Evolutionary conservation across 805 yeast genomes (phyloP), one percentile per base, ranked within the genome.

Genomic region (Nakazawaea molendinolei): DNA sequence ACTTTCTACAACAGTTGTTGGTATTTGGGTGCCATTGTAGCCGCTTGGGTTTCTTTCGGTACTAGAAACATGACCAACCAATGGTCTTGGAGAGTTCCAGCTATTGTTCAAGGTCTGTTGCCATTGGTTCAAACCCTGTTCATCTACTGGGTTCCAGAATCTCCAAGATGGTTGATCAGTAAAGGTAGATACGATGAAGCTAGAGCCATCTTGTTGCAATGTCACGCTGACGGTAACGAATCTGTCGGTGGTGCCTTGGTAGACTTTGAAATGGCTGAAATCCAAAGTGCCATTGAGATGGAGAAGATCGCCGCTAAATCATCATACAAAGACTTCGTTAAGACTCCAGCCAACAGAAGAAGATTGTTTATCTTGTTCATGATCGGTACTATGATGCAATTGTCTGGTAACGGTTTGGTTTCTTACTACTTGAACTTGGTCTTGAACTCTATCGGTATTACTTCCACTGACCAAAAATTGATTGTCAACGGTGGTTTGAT

Each of bases 141-240:
- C 18, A 41, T 66, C 25, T 62, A 23, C 18, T 43, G 59, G 49
- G 45, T 69, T 46, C 85, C 85, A 26, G 86, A 79, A 52, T 77
- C 85, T 4, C 85, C 86, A 49, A 73, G 86, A 70, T 79, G 82
- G 81, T 64, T 79, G 50, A 64, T 77, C 44, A 62, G 74, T 15
- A 63, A 69, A 39, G 69, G 68, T 39, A 60, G 74, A 49, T 59
- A 63, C 43, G 67, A 62, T 26, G 80, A 76, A 46, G 81, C 82
- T 24, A 56, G 62, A 43, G 42, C 39, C 1, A 44, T 64, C 18
- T 55, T 69, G 36, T 44, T 44, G 18, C 55, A 52, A 26, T 45
- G 44, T 39, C 74, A 69, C 42, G 62, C 56, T 9, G 70, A 63
- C 23, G 47, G 56, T 32, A 55, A 56, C 9, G 40, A 38, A 24